Base-by-base conservation (phyloP, 352 stramenopile genomes). In the Phytophthora fragariaefolia region DNA sequence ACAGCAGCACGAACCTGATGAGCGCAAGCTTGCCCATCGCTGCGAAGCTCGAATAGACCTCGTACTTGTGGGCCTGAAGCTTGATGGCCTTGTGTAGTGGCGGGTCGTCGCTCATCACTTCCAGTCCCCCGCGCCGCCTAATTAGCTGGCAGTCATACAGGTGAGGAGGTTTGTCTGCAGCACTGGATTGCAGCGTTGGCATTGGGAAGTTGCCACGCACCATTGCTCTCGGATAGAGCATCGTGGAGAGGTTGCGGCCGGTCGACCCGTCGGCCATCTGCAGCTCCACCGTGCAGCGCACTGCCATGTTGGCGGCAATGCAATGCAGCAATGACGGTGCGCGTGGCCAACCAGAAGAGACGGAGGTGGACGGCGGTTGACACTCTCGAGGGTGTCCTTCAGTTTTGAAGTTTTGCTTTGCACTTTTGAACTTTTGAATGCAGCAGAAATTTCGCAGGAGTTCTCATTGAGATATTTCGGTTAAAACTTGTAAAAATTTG, bases 21-120 rank as follows among this genome's bases (percentile, higher is more conserved):
- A 93, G 83, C 10, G 83, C 78, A 17, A 89, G 61, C 42, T 91
- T 93, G 53, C 85, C 85, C 24, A 85, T 69, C 6, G 59, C 36
- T 26, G 83, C 47, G 34, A 87, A 83, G 30, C 85, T 89, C 51
- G 83, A 93, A 68, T 92, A 93, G 22, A 92, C 66, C 60, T 91
- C 83, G 61, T 84, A 77, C 48, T 68, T 69, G 61, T 82, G 74
- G n/a, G 68, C 49, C 52, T 74, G 67, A 28, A 90, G 52, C 51
- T 77, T 79, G 23, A 91, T 46, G 20, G 83, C 81, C 56, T 87
- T 89, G 60, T 61, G 80, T 50, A 88, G 50, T 36, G 71, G 70
- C 34, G 81, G 79, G 42, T 82, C 66, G 9, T 89, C 79, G 10
- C 71, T 83, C 48, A 77, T 74, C 42, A 89, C 40, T 49, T 90